phyloP scores from a whole-genome alignment of 1,139 yeast genomes.

The Pichia sp. region DNA sequence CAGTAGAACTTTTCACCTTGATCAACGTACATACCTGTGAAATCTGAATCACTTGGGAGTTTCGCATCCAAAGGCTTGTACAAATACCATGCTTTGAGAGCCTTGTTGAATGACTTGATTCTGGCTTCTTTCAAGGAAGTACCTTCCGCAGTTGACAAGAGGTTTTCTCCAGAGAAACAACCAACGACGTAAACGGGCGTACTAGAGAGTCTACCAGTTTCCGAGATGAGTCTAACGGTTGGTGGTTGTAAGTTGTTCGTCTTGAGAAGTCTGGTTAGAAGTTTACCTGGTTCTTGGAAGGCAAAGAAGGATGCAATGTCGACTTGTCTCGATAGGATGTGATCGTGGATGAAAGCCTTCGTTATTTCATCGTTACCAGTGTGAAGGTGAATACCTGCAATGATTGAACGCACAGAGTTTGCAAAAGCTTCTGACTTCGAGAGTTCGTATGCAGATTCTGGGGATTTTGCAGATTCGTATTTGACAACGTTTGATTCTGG shows the following conservation, averaged over 20 bases:
- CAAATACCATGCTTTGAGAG: slow-evolving; percentile 86
- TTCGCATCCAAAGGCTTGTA: slow-evolving; percentile 66
- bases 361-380: slow-evolving; percentile 40
- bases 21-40: slow-evolving; percentile 42
- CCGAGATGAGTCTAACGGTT: slow-evolving; percentile 77
- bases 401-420: slow-evolving; percentile 58
- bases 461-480: slow-evolving; percentile 18
- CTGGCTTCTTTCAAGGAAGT: slow-evolving; percentile 88
- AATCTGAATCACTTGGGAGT: slow-evolving; percentile 55
- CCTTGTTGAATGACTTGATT: slow-evolving; percentile 85
- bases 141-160: slow-evolving; percentile 94
- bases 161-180: slow-evolving; percentile 74
- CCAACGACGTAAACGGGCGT: slow-evolving; percentile 90
- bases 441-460: slow-evolving; percentile 16
- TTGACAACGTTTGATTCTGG: slow-evolving; percentile 37
- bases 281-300: slow-evolving; percentile 82
- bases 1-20: slow-evolving; percentile 42
- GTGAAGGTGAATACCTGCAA: slow-evolving; percentile 65
- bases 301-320: slow-evolving; percentile 68
- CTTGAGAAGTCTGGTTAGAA: slow-evolving; percentile 69
- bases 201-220: slow-evolving; percentile 82
- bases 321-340: slow-evolving; percentile 71
- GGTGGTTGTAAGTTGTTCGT: slow-evolving; percentile 75
- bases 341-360: slow-evolving; percentile 59
- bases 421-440: slow-evolving; percentile 31